A percentile compares a stretch with the other conserved stretches of the same genome.
These are phyloP conservation scores for Ogataea henricii DNA, from an alignment of 805 yeast genomes.

Conservation along the genomic window DNA sequence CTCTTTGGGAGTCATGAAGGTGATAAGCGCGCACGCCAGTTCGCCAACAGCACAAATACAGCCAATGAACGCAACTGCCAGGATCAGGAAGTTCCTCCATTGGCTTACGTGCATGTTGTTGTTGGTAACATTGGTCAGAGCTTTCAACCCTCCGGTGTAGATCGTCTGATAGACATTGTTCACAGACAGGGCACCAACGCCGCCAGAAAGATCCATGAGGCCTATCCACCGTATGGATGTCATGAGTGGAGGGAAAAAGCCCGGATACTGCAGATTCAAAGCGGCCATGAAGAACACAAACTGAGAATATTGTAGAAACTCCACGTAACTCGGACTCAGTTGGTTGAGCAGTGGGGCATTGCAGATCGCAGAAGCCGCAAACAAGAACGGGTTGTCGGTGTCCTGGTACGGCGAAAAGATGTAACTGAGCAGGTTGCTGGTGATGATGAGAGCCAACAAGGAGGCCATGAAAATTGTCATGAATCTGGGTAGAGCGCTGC, in stretches of 20 bases:
- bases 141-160: conserved; percentile 42
- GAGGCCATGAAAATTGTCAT: conserved; percentile 42
- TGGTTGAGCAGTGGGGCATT: conserved; percentile 57
- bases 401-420: conserved; percentile 60
- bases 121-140: conserved; percentile 36
- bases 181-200: conserved; percentile 9
- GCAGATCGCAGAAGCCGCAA: conserved; percentile 58
- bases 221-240: conserved; percentile 57
- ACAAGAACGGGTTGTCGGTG: conserved; percentile 52
- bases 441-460: conserved; percentile 41
- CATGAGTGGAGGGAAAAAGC: conserved; percentile 58
- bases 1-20: conserved; percentile 11
- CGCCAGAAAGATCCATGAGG: conserved; percentile 37
- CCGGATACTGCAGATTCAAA: conserved; percentile 59
- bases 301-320: conserved; percentile 55
- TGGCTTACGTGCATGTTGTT: conserved; percentile 8
- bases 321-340: conserved; percentile 53
- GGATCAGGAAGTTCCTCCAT: conserved; percentile 49
- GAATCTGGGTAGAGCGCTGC: conserved; percentile 39
- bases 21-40: conserved; percentile 5
- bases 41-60: conserved; percentile 24
- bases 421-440: conserved; percentile 38
- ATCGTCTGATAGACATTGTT: conserved; percentile 47
- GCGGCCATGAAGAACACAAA: conserved; percentile 60
- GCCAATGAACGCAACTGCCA: conserved; percentile 32